Conservation (phyloP, 73 alveolate species). For the Symbiodinium pilosum region DNA sequence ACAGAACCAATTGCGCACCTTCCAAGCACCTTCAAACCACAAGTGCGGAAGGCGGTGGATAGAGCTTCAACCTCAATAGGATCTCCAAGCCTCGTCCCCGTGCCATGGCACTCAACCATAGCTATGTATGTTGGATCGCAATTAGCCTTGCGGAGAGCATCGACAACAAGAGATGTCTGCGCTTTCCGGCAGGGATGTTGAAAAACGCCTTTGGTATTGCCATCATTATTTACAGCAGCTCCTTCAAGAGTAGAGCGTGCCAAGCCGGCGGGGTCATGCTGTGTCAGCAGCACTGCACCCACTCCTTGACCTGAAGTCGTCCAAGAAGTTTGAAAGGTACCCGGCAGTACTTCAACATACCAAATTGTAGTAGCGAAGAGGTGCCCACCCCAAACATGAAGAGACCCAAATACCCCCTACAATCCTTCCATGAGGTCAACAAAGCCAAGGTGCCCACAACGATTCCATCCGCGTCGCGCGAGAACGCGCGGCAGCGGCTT, state of each 20-base stretch:
- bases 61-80: conserved; percentile 22
- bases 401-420: too few species aligned
- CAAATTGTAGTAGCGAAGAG: too few species aligned
- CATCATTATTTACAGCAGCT: conserved; percentile 2
- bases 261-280: neutral
- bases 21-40: neutral
- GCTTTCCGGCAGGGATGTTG: neutral
- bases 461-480: conserved; percentile 33
- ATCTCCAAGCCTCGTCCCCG: conserved; percentile 33
- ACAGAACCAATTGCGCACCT: neutral
- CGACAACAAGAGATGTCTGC: neutral
- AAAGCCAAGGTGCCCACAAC: too few species aligned
- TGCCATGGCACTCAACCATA: conserved; percentile 36
- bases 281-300: neutral
- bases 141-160: neutral
- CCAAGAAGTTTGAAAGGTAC: too few species aligned
- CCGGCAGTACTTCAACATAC: too few species aligned
- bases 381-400: too few species aligned
- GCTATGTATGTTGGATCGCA: neutral
- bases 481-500: neutral
- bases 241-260: neutral
- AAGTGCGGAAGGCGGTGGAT: neutral
- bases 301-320: too few species aligned
- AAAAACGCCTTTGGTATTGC: neutral
- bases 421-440: too few species aligned